These are phyloP conservation scores for Ophiostoma himal-ulmi DNA, from an alignment of 2,329 filamentous ascomycete species.

Conservation along the genomic window DNA sequence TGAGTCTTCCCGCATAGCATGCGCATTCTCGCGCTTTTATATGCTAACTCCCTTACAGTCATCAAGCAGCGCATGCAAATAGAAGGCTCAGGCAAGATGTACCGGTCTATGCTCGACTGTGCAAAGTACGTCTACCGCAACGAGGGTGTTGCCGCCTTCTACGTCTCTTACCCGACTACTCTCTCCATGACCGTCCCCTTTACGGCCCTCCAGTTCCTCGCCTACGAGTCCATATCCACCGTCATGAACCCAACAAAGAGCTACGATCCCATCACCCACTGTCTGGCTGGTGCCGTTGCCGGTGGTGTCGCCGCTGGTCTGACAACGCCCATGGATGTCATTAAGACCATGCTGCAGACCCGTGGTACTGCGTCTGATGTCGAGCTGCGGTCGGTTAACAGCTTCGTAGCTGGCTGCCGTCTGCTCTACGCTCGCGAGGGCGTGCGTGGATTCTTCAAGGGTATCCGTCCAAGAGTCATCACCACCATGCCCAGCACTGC, in stretches of 20 bases:
- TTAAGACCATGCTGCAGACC: conserved; percentile 96
- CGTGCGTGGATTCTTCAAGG: conserved; percentile 83
- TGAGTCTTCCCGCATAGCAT: conserved; percentile 41
- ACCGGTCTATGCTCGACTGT: conserved; percentile 81
- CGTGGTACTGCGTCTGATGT: conserved; percentile 72
- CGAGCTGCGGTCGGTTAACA: conserved; percentile 78
- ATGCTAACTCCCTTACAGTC: conserved; percentile 49
- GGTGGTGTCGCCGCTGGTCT: conserved; percentile 89
- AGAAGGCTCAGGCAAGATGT: conserved; percentile 80
- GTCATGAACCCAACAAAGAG: conserved; percentile 77
- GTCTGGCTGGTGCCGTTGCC: conserved; percentile 82
- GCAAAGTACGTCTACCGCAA: conserved; percentile 79
- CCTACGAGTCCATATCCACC: conserved; percentile 95
- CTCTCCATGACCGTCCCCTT: conserved; percentile 98
- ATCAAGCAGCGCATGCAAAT: conserved; percentile 99
- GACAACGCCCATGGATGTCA: conserved; percentile 94
- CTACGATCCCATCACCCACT: conserved; percentile 93
- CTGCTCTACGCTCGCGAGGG: conserved; percentile 83
- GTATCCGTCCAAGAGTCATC: conserved; percentile 81
- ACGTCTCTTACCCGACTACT: conserved; percentile 96
- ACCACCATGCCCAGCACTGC: conserved; percentile 98
- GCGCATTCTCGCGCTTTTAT: background rate
- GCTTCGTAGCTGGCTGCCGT: conserved; percentile 69
- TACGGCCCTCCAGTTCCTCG: conserved; percentile 92
- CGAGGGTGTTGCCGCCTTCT: conserved; percentile 88